These are phyloP conservation scores for Toxicodendron radicans DNA, from an alignment of 345 rosid species.

Conservation along the genomic window DNA sequence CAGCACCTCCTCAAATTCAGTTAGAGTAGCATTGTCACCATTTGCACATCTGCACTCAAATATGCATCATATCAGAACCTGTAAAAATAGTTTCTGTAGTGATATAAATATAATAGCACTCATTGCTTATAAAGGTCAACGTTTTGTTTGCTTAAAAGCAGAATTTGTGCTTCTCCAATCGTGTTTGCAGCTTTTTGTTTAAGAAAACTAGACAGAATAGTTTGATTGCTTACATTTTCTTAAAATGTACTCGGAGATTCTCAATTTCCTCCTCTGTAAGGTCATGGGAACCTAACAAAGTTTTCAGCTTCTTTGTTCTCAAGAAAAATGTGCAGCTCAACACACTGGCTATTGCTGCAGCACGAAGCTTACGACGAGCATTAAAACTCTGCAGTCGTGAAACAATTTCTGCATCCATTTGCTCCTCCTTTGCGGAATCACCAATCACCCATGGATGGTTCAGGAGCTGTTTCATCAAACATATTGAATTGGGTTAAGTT, in stretches of 20 bases:
- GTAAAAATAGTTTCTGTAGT: neutral
- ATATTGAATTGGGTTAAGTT: neutral
- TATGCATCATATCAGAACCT: neutral
- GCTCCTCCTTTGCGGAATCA: slow-evolving; percentile 55
- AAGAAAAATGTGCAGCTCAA: slow-evolving; percentile 55
- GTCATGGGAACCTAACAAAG: slow-evolving; percentile 55
- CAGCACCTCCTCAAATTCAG: slow-evolving; percentile 62
- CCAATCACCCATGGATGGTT: slow-evolving; percentile 68
- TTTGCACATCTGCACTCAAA: slow-evolving; percentile 47
- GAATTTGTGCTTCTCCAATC: neutral
- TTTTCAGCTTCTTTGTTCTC: slow-evolving; percentile 56
- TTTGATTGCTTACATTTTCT: slow-evolving; percentile 40
- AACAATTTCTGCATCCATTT: slow-evolving; percentile 64
- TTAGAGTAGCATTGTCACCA: slow-evolving; percentile 61
- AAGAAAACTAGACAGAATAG: neutral
- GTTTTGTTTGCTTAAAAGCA: neutral
- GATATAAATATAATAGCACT: neutral
- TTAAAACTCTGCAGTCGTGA: slow-evolving; percentile 54
- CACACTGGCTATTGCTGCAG: slow-evolving; percentile 64
- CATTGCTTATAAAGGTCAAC: neutral
- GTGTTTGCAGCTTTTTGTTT: too few relatives aligned
- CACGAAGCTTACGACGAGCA: slow-evolving; percentile 59
- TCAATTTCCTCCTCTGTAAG: slow-evolving; percentile 52
- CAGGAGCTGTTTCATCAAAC: slow-evolving; percentile 39
- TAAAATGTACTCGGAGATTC: slow-evolving; percentile 47